phyloP scores from a whole-genome alignment of 495 filamentous ascomycete species.

The Hyaloscypha bicolor region DNA sequence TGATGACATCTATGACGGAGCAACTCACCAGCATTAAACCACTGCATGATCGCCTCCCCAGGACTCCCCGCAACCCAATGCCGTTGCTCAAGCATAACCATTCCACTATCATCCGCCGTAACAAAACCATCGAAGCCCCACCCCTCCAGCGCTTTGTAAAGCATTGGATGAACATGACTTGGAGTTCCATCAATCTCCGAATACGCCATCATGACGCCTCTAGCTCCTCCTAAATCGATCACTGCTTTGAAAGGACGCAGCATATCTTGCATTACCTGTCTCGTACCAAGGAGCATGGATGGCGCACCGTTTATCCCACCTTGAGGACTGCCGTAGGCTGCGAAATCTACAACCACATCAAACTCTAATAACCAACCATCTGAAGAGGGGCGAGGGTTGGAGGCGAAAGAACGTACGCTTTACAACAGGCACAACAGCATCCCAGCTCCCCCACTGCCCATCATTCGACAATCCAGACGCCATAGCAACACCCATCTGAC shows the following conservation, averaged over 20 bases:
- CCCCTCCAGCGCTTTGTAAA: slow-evolving; percentile 40
- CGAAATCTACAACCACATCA: slow-evolving; percentile 33
- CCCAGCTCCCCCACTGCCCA: slow-evolving; percentile 38
- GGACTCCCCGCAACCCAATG: slow-evolving; percentile 23
- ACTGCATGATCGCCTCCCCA: slow-evolving; percentile 41
- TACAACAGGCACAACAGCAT: slow-evolving; percentile 42
- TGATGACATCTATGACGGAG: background rate
- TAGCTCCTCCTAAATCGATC: slow-evolving; percentile 42
- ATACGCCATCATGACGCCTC: slow-evolving; percentile 47
- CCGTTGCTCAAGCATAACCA: slow-evolving; percentile 19
- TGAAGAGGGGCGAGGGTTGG: background rate
- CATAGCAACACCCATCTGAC: slow-evolving; percentile 45
- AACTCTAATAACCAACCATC: background rate
- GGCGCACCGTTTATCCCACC: slow-evolving; percentile 43
- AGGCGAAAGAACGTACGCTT: slow-evolving; percentile 31
- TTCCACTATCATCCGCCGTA: slow-evolving; percentile 45
- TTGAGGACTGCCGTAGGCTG: slow-evolving; percentile 42
- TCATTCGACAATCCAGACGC: slow-evolving; percentile 44
- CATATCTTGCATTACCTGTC: slow-evolving; percentile 43
- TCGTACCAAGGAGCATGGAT: slow-evolving; percentile 40
- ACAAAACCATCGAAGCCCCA: slow-evolving; percentile 45
- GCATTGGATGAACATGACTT: slow-evolving; percentile 37
- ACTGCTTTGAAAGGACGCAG: slow-evolving; percentile 43
- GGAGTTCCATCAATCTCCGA: slow-evolving; percentile 45
- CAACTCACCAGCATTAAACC: slow-evolving; percentile 41